These are phyloP conservation scores for Claviceps paspali DNA, from an alignment of 2,329 filamentous ascomycete species.

Conservation along the genomic window DNA sequence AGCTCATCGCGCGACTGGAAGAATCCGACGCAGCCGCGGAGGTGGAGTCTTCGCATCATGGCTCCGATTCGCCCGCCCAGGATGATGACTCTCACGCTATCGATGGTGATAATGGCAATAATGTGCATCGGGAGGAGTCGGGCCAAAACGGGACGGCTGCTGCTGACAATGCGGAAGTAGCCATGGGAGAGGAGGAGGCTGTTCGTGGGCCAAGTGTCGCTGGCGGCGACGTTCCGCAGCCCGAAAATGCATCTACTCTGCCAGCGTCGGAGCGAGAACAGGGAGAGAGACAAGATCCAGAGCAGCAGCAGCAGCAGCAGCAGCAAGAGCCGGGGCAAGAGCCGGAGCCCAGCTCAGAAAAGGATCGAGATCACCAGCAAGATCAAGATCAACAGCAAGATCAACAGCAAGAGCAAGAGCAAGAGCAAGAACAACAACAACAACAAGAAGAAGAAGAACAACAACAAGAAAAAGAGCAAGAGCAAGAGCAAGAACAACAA, in stretches of 20 bases:
- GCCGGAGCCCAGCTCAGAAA: neutral
- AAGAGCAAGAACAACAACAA: neutral
- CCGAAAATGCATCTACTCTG: neutral
- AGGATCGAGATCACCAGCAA: neutral
- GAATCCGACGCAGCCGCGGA: conserved; percentile 9
- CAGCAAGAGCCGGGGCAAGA: neutral
- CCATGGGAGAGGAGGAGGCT: neutral
- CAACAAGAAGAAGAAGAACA: too few relatives aligned
- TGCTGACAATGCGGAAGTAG: neutral
- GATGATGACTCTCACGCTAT: neutral
- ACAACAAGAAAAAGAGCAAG: neutral
- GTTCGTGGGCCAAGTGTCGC: neutral
- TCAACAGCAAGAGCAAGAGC: neutral
- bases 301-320: neutral
- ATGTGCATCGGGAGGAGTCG: neutral
- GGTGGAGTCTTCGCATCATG: neutral
- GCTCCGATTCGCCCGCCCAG: neutral
- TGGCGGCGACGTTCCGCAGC: neutral
- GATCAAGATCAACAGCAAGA: neutral
- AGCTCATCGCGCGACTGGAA: conserved; percentile 50
- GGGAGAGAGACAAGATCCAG: neutral
- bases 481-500: neutral
- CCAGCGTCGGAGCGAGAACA: neutral
- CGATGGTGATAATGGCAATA: neutral
- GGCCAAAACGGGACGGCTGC: conserved; percentile 1